These are phyloP conservation scores for Lentinula lateritia DNA, from an alignment of 768 basidiomycete genomes.

Conservation along the genomic window DNA sequence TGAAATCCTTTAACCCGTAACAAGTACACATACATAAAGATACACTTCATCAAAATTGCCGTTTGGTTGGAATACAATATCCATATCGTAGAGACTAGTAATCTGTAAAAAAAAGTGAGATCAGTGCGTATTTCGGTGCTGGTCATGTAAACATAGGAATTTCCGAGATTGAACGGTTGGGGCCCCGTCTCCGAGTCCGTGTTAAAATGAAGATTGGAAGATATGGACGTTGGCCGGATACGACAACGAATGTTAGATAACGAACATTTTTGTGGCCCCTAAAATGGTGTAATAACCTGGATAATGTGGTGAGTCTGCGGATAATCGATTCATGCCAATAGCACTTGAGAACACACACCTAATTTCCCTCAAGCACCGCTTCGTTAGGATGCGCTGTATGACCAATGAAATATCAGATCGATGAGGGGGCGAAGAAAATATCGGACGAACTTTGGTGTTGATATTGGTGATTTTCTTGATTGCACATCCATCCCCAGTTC, in stretches of 20 bases:
- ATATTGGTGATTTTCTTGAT: constrained; percentile 97
- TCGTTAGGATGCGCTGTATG: constrained; percentile 84
- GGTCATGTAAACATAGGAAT: neutral
- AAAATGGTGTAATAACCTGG: constrained; percentile 91
- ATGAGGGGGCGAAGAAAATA: constrained; percentile 13
- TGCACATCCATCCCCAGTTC: constrained; percentile 84
- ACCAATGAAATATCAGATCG: neutral
- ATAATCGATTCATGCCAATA: neutral
- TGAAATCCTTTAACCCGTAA: neutral
- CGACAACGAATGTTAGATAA: constrained; percentile 5
- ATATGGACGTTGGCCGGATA: neutral
- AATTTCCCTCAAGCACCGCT: constrained; percentile 93
- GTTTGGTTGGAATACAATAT: constrained; percentile 88
- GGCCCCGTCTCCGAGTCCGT: neutral
- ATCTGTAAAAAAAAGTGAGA: constrained; percentile 49
- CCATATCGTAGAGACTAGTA: constrained; percentile 97
- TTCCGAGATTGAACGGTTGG: constrained; percentile 1
- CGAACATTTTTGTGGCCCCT: constrained; percentile 97
- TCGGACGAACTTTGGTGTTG: constrained; percentile 66
- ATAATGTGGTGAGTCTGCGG: neutral
- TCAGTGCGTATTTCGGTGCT: neutral
- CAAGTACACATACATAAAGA: constrained; percentile 58
- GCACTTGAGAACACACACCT: constrained; percentile 42
- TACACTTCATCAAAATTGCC: constrained; percentile 97
- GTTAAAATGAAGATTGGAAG: neutral